Percentiles rank a stretch among this genome's conserved stretches.
phyloP scores from a whole-genome alignment of 1,139 yeast genomes.

The Nakaseomyces kungkrabaensis region DNA sequence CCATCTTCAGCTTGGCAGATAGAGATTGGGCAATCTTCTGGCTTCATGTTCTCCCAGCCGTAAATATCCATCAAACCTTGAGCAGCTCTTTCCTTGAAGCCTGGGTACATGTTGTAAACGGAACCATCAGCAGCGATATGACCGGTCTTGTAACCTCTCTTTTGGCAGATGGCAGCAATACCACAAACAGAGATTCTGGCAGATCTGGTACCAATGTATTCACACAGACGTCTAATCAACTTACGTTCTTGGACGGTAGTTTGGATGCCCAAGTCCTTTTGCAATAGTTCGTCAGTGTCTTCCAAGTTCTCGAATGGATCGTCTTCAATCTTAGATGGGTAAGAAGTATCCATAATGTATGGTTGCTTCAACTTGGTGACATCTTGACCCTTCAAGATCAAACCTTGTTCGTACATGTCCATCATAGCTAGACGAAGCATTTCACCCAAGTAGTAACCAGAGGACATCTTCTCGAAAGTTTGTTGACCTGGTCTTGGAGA shows the following conservation, averaged over 20 bases:
- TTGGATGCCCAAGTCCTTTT: slow-evolving; percentile 44
- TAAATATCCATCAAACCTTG: slow-evolving; percentile 82
- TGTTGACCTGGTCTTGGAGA: slow-evolving; percentile 98
- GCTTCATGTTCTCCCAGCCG: slow-evolving; percentile 50
- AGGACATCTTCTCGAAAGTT: slow-evolving; percentile 92
- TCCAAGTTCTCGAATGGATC: slow-evolving; percentile 82
- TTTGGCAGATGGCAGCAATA: slow-evolving; percentile 86
- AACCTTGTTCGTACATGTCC: slow-evolving; percentile 57
- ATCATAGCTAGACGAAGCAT: slow-evolving; percentile 69
- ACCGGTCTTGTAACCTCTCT: slow-evolving; percentile 67
- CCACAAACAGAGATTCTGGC: slow-evolving; percentile 93
- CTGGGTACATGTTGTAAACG: slow-evolving; percentile 87
- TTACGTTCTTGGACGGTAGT: slow-evolving; percentile 75
- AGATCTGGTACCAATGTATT: slow-evolving; percentile 82
- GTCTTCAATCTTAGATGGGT: slow-evolving; percentile 77
- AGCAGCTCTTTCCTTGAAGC: slow-evolving; percentile 82
- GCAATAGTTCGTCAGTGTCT: slow-evolving; percentile 63
- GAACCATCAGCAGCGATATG: slow-evolving; percentile 98
- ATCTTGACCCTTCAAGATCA: slow-evolving; percentile 63
- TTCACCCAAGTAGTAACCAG: slow-evolving; percentile 95
- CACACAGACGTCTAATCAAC: slow-evolving; percentile 73
- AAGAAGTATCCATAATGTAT: slow-evolving; percentile 79
- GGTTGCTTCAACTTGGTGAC: slow-evolving; percentile 46
- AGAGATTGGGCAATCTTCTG: slow-evolving; percentile 57
- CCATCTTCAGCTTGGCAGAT: slow-evolving; percentile 95